Evolutionary conservation across 495 filamentous ascomycete species (phyloP), one percentile per base, ranked within the genome.

Genomic region (Oidiodendron maius): DNA sequence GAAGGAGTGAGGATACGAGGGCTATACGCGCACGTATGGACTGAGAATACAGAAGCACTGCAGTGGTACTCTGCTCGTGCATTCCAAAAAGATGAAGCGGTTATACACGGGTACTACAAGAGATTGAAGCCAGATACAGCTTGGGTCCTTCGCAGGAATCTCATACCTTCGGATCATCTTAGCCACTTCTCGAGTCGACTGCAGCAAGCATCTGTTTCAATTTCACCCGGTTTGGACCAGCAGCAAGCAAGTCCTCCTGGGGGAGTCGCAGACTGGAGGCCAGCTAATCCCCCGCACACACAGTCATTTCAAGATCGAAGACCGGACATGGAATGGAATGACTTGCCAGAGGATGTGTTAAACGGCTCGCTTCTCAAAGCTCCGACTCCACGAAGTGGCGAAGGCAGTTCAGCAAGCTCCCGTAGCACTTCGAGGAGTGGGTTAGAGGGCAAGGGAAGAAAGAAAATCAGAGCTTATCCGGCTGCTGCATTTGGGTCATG

Each of bases 21-120:
- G 47, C 51, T 89, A 10, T 90, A 87, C 44, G 93, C 93, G 12
- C 93, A 98, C 68, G 93, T 97, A 2, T 96, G 95, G 83, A 88
- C 93, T 51, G 81, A 83, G 49, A 97, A 98, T 60, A 75, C 78
- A 10, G 93, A 95, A 35, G 93, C 78, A 0, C 63, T 94, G 61
- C 75, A 78, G 49, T 98, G 93, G 93, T 98, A 98, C 71, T 53
- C 63, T 17, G 76, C 77, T 46, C 74, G 89, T n/a, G 89, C 91
- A 3, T 98, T 98, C 53, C 62, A 64, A 49, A 64, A 74, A 6
- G 70, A 81, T 26, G 68, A 71, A 13, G 58, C 61, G 23, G 63
- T 69, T 32, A 62, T 87, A 1, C 64, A 82, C 50, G 83, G 81
- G 8, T 98, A 97, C 66, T 98, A 98, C 71, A 77, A 82, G 48